Evolutionary conservation across 192 early-diverging fungal genomes (phyloP).

Genomic region (Coemansia sp.): DNA sequence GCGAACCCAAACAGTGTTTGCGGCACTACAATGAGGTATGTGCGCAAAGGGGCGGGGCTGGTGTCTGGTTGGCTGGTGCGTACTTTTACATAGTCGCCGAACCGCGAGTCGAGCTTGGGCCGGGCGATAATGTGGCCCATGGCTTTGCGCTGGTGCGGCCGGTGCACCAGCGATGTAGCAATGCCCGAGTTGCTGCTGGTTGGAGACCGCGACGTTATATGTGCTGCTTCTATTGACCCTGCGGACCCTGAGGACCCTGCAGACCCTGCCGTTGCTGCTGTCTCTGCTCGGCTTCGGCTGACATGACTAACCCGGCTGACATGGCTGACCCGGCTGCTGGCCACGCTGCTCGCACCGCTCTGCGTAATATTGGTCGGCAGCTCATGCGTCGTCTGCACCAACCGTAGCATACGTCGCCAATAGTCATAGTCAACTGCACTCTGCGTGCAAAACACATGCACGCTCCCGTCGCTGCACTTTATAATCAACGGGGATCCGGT

Average conservation of each 20-base stretch:
- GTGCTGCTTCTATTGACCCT: no score
- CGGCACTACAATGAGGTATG: slow-evolving; percentile 1
- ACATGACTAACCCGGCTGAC: background rate
- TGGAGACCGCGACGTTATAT: background rate
- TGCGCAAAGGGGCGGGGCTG: background rate
- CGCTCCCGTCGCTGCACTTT: slow-evolving; percentile 12
- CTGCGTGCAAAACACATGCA: slow-evolving; percentile 41
- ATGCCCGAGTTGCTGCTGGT: background rate
- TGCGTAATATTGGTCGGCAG: slow-evolving; percentile 9
- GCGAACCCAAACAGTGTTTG: background rate
- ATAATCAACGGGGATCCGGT: slow-evolving; percentile 38
- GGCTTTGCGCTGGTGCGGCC: background rate
- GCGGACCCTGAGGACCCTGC: no score
- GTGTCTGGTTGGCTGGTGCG: background rate
- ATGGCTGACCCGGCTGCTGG: background rate
- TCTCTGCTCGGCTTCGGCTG: background rate
- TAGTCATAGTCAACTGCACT: slow-evolving; percentile 36
- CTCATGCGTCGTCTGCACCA: slow-evolving; percentile 7
- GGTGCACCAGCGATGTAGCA: slow-evolving; percentile 18
- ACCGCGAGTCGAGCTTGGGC: slow-evolving; percentile 2
- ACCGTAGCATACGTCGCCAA: slow-evolving; percentile 28
- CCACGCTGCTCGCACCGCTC: slow-evolving; percentile 5
- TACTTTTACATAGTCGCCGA: background rate
- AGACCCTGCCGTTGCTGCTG: background rate
- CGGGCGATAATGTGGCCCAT: slow-evolving; percentile 9